phyloP scores from a whole-genome alignment of 352 stramenopile species.

The Phytophthora sansomeana region DNA sequence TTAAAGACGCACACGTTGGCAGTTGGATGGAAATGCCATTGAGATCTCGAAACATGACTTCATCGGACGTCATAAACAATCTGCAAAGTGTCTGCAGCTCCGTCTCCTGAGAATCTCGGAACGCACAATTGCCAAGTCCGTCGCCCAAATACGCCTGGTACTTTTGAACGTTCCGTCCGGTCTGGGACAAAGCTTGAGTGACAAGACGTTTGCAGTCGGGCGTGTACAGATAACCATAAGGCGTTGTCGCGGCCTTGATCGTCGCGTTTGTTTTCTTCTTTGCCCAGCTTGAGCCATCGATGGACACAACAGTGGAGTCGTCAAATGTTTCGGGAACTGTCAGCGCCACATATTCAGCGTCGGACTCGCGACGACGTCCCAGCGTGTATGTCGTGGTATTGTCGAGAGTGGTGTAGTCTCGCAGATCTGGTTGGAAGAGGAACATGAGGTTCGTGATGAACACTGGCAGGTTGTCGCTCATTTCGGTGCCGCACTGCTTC shows the following conservation, averaged over 20 bases:
- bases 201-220: constrained; percentile 27
- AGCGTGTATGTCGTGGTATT: constrained; percentile 47
- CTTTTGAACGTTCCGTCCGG: constrained; percentile 45
- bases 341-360: constrained; percentile 24
- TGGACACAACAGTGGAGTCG: constrained; percentile 23
- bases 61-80: constrained; percentile 38
- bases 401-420: constrained; percentile 51
- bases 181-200: constrained; percentile 17
- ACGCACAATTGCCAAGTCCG: constrained; percentile 31
- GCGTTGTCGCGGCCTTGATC: constrained; percentile 4
- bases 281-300: constrained; percentile 38
- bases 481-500: constrained; percentile 31
- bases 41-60: constrained; percentile 41
- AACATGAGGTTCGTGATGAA: constrained; percentile 54
- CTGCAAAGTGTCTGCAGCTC: constrained; percentile 42
- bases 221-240: constrained; percentile 42
- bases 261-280: constrained; percentile 20
- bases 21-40: constrained; percentile 23
- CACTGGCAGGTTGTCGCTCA: constrained; percentile 28
- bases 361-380: constrained; percentile 29
- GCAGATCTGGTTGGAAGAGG: constrained; percentile 42
- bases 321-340: constrained; percentile 32
- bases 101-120: constrained; percentile 44
- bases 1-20: constrained; percentile 25
- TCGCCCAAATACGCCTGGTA: constrained; percentile 44